phyloP scores from a whole-genome alignment of 2,329 filamentous ascomycete genomes.

The Balansia obtecta region DNA sequence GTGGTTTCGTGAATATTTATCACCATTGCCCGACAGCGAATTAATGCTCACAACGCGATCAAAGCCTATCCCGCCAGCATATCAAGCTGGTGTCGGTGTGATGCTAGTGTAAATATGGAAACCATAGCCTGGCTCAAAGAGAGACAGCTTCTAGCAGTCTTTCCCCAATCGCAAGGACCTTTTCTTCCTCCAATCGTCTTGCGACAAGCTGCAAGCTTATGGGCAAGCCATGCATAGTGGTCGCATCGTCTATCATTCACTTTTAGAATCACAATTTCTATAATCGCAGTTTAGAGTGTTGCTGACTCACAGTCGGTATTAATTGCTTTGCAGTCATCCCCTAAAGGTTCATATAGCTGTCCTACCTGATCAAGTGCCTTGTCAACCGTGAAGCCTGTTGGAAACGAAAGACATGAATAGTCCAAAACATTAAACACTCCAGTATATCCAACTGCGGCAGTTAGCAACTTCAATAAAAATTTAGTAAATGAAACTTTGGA shows the following conservation, averaged over 20 bases:
- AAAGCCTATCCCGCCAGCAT: too few relatives aligned
- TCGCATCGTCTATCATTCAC: slow-evolving; percentile 22
- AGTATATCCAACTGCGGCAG: slow-evolving; percentile 31
- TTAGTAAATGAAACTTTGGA: too few relatives aligned
- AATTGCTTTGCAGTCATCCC: slow-evolving; percentile 23
- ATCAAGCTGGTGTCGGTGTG: too few relatives aligned
- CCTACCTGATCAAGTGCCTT: slow-evolving; percentile 23
- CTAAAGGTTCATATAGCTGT: slow-evolving; percentile 20
- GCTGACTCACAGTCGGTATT: slow-evolving; percentile 29
- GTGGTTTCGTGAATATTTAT: too few relatives aligned
- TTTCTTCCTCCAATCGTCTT: slow-evolving; percentile 28
- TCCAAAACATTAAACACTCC: slow-evolving; percentile 38
- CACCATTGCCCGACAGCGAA: too few relatives aligned
- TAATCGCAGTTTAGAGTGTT: background rate
- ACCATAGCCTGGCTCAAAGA: background rate
- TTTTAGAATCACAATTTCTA: background rate
- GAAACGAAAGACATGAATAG: slow-evolving; percentile 34
- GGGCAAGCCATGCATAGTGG: slow-evolving; percentile 27
- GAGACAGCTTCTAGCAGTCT: slow-evolving; percentile 10
- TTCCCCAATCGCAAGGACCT: slow-evolving; percentile 22
- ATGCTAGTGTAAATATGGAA: background rate
- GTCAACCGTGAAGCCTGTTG: slow-evolving; percentile 28
- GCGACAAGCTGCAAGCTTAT: slow-evolving; percentile 32
- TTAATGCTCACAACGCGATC: too few relatives aligned
- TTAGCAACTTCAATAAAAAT: too few relatives aligned